phyloP scores from a whole-genome alignment of 345 rosid species.

The Draba incana region DNA sequence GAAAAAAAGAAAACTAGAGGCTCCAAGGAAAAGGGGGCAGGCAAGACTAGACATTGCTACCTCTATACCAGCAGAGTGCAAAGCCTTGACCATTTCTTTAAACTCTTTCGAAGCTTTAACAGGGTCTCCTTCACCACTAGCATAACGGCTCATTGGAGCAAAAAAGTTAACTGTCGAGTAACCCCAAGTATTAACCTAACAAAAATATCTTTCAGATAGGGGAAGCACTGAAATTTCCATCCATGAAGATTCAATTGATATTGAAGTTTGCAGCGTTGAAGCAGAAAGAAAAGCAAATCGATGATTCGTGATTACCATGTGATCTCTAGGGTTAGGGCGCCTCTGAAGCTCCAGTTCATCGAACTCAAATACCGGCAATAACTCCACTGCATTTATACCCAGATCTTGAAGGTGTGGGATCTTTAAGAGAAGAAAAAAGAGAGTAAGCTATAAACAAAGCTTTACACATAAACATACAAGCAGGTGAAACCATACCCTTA shows the following conservation, averaged over 20 bases:
- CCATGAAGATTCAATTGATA: not conserved
- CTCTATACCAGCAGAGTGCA: constrained; percentile 92
- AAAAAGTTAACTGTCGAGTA: constrained; percentile 97
- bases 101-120: constrained; percentile 77
- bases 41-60: constrained; percentile 43
- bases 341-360: constrained; percentile 95
- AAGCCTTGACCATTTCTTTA: constrained; percentile 94
- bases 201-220: constrained; percentile 14
- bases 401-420: constrained; percentile 91
- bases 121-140: constrained; percentile 85
- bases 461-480: constrained; percentile 21
- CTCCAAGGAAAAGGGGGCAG: not conserved
- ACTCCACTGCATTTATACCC: constrained; percentile 92
- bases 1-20: not conserved
- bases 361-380: constrained; percentile 87
- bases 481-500: constrained; percentile 2
- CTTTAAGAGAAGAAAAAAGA: constrained; percentile 45
- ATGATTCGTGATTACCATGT: constrained; percentile 58
- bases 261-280: not conserved
- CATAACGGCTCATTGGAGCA: constrained; percentile 96
- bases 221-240: not conserved
- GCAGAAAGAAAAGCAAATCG: not conserved
- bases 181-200: constrained; percentile 95
- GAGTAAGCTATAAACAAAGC: constrained; percentile 35
- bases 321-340: constrained; percentile 87